phyloP scores from a whole-genome alignment of 208 protist genomes.

The Naegleria fowleri region DNA sequence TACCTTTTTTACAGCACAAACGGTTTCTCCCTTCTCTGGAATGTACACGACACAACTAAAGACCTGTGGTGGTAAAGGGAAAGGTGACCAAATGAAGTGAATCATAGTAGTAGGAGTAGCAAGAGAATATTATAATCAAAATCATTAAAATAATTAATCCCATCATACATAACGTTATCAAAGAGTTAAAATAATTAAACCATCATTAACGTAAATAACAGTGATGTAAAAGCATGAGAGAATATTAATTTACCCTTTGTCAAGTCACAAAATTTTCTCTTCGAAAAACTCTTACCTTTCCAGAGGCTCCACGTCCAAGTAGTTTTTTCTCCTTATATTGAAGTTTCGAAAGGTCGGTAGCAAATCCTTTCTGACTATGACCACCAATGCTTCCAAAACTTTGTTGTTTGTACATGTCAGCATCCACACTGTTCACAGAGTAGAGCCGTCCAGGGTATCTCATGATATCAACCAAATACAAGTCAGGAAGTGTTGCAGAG shows the following conservation, averaged over 20 bases:
- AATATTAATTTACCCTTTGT: too few relatives aligned
- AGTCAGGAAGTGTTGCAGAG: not conserved
- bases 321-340: not conserved
- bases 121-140: too few relatives aligned
- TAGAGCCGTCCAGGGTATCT: not conserved
- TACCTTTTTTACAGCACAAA: not conserved
- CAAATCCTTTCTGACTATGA: not conserved
- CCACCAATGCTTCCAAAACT: not conserved
- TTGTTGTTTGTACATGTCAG: not conserved
- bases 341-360: not conserved
- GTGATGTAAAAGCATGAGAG: too few relatives aligned
- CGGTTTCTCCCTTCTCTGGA: not conserved
- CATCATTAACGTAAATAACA: too few relatives aligned
- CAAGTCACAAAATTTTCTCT: too few relatives aligned
- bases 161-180: too few relatives aligned
- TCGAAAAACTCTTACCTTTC: not conserved
- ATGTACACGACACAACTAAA: not conserved
- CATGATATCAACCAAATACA: not conserved
- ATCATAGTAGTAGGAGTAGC: too few relatives aligned
- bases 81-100: too few relatives aligned
- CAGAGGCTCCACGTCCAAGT: not conserved
- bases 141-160: too few relatives aligned
- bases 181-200: too few relatives aligned
- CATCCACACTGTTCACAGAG: not conserved
- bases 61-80: too few relatives aligned